Percentiles rank a stretch among this genome's conserved stretches.
Conservation (phyloP, 2,329 filamentous ascomycete genomes). For the Colletotrichum acutatum region DNA sequence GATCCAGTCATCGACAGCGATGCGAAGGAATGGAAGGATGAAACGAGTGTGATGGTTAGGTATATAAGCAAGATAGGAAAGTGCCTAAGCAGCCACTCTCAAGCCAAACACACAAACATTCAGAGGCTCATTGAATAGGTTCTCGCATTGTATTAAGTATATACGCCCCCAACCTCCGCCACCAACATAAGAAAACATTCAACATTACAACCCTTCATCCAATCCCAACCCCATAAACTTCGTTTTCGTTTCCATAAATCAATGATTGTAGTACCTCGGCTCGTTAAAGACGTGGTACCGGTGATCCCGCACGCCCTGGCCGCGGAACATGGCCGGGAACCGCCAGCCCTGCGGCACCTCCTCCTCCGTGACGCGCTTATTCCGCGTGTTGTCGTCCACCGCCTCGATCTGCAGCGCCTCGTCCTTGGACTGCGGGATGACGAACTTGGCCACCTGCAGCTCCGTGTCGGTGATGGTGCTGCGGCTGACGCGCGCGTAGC, state of each 20-base stretch:
- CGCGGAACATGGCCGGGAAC: constrained; percentile 88
- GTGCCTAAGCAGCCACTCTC: neutral
- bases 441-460: constrained; percentile 95
- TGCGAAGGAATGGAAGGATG: neutral
- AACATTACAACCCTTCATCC: constrained; percentile 1
- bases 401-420: constrained; percentile 59
- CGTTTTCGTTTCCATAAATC: constrained; percentile 12
- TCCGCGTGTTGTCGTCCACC: constrained; percentile 63
- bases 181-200: neutral
- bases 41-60: neutral
- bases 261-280: constrained; percentile 75
- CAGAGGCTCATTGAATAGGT: neutral
- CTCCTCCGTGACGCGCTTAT: constrained; percentile 71
- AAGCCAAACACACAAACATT: neutral
- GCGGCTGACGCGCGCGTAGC: constrained; percentile 89
- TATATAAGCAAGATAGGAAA: neutral
- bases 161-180: neutral
- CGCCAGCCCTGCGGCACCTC: constrained; percentile 81
- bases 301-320: constrained; percentile 88
- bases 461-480: constrained; percentile 97
- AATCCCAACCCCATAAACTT: neutral
- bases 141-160: neutral
- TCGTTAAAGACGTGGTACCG: constrained; percentile 95
- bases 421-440: constrained; percentile 77
- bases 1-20: neutral